These are phyloP conservation scores for Blastosporella zonata DNA, from an alignment of 1,284 basidiomycete genomes.

Conservation along the genomic window DNA sequence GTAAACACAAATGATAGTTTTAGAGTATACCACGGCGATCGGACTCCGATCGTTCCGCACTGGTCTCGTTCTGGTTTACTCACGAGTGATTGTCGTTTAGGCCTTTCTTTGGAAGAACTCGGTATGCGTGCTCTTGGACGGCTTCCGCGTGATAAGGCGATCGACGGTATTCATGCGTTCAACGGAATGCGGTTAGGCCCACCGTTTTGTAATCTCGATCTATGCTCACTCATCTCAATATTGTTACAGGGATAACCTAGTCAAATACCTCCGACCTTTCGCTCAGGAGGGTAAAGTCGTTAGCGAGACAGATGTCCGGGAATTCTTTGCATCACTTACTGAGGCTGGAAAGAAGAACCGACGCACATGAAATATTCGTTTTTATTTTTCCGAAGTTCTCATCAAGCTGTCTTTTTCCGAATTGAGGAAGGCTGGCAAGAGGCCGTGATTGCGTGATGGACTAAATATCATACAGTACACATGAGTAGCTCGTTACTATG, in stretches of 20 bases:
- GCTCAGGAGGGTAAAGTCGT: conserved; percentile 77
- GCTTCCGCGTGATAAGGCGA: conserved; percentile 70
- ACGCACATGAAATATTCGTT: conserved; percentile 7
- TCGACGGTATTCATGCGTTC: conserved; percentile 78
- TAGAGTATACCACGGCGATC: conserved; percentile 16
- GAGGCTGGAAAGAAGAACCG: conserved; percentile 28
- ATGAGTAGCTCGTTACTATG: too few species aligned
- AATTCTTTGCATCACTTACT: conserved; percentile 59
- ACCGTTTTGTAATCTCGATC: conserved; percentile 2
- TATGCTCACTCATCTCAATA: conserved; percentile 14
- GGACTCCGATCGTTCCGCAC: conserved; percentile 16
- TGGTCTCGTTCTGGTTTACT: conserved; percentile 10
- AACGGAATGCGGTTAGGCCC: conserved; percentile 68
- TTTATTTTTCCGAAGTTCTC: neutral
- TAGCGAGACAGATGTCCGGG: conserved; percentile 64
- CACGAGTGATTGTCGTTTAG: conserved; percentile 32
- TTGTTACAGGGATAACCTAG: conserved; percentile 58
- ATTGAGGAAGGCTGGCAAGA: neutral
- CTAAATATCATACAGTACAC: too few species aligned
- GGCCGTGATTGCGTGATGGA: too few species aligned
- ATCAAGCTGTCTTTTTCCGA: neutral
- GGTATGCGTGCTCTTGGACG: conserved; percentile 70
- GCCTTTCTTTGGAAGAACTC: conserved; percentile 72
- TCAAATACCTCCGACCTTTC: conserved; percentile 71
- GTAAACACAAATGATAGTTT: neutral